Evolutionary conservation across 345 rosid genomes (phyloP).

Genomic region (Salix viminalis): DNA sequence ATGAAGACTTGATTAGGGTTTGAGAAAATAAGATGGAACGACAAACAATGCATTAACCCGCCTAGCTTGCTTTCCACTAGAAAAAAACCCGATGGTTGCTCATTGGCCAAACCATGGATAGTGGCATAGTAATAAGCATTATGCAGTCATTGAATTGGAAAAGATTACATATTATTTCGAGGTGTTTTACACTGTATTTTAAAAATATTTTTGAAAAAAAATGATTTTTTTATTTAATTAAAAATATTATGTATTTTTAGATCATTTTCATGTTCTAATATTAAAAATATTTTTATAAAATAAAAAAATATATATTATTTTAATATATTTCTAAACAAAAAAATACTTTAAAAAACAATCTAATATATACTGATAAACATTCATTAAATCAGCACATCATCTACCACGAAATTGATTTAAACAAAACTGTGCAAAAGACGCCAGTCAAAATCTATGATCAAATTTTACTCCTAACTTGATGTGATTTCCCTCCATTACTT

Average conservation of each 20-base stretch:
- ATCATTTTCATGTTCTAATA: no score
- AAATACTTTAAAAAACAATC: no score
- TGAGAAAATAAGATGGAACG: not conserved
- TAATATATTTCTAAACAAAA: no score
- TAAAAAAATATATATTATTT: no score
- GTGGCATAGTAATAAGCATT: not conserved
- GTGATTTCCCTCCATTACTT: not conserved
- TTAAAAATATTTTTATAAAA: no score
- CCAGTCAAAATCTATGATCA: not conserved
- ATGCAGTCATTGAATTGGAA: not conserved
- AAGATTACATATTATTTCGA: not conserved
- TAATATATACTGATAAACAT: no score
- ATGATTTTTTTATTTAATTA: no score
- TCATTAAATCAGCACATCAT: no score
- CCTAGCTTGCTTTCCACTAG: not conserved
- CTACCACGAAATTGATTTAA: not conserved
- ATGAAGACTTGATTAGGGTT: not conserved
- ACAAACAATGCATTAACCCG: not conserved
- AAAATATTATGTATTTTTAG: no score
- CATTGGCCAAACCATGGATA: not conserved
- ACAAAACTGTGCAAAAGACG: not conserved
- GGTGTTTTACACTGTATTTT: fast-evolving
- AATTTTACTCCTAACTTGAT: not conserved
- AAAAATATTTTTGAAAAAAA: no score
- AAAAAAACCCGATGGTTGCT: not conserved